Percentiles rank a stretch among this genome's conserved stretches.
Evolutionary conservation across 352 stramenopile genomes (phyloP).

Genomic region (Phytopythium oedochilum): DNA sequence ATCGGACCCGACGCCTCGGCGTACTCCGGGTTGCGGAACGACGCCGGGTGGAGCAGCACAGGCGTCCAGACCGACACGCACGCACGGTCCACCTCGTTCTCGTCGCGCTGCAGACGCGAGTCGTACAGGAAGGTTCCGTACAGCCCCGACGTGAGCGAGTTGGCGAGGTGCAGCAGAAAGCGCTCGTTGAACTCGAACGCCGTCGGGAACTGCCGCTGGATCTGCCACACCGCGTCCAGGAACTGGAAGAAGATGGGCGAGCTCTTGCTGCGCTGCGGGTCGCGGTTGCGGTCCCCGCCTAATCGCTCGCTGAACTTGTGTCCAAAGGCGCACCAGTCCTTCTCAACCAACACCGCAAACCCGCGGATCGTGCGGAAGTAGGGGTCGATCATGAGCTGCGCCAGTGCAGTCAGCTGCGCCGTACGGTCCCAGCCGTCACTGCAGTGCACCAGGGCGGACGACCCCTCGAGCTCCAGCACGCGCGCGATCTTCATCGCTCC

Average conservation of each 20-base stretch:
- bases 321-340: conserved; percentile 85
- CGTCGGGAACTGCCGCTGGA: conserved; percentile 70
- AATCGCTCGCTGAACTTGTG: conserved; percentile 79
- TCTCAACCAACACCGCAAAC: conserved; percentile 78
- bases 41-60: conserved; percentile 39
- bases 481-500: conserved; percentile 82
- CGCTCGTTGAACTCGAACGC: conserved; percentile 87
- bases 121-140: conserved; percentile 86
- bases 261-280: conserved; percentile 69
- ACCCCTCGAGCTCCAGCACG: conserved; percentile 79
- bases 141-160: conserved; percentile 71
- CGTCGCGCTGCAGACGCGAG: conserved; percentile 57
- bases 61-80: conserved; percentile 81
- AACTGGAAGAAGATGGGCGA: conserved; percentile 88
- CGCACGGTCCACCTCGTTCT: conserved; percentile 44
- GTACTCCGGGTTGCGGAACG: conserved; percentile 56
- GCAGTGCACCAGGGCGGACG: conserved; percentile 81
- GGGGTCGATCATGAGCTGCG: conserved; percentile 87
- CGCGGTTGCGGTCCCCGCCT: conserved; percentile 65
- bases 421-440: conserved; percentile 89
- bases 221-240: conserved; percentile 80
- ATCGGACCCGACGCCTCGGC: conserved; percentile 42
- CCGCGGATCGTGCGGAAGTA: conserved; percentile 85
- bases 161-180: conserved; percentile 78
- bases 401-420: conserved; percentile 64